Evolutionary conservation across 345 rosid species (phyloP), one percentile per base, ranked within the genome.

Genomic region (Melaleuca quinquenervia): DNA sequence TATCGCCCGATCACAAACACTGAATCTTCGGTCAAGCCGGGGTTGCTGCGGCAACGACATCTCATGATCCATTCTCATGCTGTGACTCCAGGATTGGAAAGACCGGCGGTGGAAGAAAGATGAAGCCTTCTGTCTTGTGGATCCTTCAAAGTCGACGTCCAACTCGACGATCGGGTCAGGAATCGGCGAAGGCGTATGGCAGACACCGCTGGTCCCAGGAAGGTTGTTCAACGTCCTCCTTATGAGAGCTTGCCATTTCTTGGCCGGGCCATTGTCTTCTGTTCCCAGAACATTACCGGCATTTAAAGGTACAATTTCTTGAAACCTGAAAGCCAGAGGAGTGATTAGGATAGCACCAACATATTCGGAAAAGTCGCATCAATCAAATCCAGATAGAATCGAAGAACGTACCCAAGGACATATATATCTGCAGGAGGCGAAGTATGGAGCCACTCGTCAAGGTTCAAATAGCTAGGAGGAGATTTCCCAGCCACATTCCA

Each of bases 401-500:
- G 7, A 70, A 70, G 50, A 5, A 87, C 82, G 51, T 91, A 97
- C 99, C 99, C 99, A 82, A 97, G 98, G 92, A 97, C 98, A 88
- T 97, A 97, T 56, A 96, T 93, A 86, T 97, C 99, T 60, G 98
- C 96, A 86, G 98, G 95, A 88, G 98, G 96, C 48, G 97, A 94
- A 82, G 98, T 90, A 85, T 94, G 98, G 87, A 97, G 98, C 99
- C 99, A 97, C 86, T 97, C 99, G 60, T 97, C 98, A 52, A 97
- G 94, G 89, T 90, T 96, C 90, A 97, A 89, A 88, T 85, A 52
- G 88, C 91, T 93, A 50, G 98, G 98, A n/a, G 99, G 99, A 83
- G 98, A 91, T 87, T 95, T 96, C 45, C 99, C 99, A 87, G 96
- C 99, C 82, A 97, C 99, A 88, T 97, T 97, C 99, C 99, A 97